phyloP scores from a whole-genome alignment of 345 rosid species.

The Pelargonium nanum region DNA sequence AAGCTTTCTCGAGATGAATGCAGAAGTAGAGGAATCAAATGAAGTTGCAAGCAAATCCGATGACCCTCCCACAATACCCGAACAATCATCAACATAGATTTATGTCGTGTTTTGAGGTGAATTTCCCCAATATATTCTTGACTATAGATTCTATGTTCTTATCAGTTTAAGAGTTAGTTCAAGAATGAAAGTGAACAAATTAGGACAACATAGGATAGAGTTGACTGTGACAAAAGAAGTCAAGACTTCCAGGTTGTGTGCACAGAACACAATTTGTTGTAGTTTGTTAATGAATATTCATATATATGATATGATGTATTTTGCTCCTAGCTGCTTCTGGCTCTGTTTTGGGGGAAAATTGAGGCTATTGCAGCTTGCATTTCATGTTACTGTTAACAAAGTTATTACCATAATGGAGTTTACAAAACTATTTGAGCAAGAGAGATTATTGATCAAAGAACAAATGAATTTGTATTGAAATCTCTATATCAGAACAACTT shows the following conservation, averaged over 20 bases:
- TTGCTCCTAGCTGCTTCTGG: too few species aligned
- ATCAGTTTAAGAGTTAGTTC: not conserved
- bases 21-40: slow-evolving; percentile 20
- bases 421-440: too few species aligned
- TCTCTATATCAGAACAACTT: not conserved
- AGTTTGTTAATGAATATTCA: not conserved
- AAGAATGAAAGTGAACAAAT: too few species aligned
- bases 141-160: not conserved
- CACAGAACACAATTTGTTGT: not conserved
- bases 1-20: slow-evolving; percentile 31
- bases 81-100: slow-evolving; percentile 13
- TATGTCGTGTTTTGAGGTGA: not conserved
- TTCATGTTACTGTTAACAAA: too few species aligned
- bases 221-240: not conserved
- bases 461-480: not conserved
- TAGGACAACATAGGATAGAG: not conserved
- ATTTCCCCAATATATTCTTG: not conserved
- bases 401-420: not conserved
- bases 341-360: too few species aligned
- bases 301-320: too few species aligned
- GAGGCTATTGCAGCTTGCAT: too few species aligned
- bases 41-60: slow-evolving; percentile 26
- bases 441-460: not conserved
- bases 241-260: not conserved
- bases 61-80: slow-evolving; percentile 16